phyloP scores from a whole-genome alignment of 2,329 filamentous ascomycete genomes.

The Pseudogymnoascus sp. region DNA sequence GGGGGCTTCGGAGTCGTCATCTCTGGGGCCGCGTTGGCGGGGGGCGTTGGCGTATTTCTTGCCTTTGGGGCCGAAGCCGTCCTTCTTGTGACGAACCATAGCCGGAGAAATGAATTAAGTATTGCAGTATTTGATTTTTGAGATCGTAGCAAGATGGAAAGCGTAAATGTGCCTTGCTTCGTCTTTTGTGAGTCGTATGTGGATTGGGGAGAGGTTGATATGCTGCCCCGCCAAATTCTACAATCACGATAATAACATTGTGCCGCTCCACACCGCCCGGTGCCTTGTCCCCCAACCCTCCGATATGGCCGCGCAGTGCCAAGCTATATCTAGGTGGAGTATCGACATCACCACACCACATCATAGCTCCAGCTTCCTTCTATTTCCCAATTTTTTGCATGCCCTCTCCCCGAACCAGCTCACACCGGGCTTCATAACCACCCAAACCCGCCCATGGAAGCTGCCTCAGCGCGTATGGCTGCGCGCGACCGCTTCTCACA shows the following conservation, averaged over 20 bases:
- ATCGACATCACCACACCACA: slow-evolving; percentile 10
- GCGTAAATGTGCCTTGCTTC: background rate
- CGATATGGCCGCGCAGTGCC: background rate
- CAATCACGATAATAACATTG: background rate
- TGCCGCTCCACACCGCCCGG: background rate
- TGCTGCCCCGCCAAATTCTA: slow-evolving; percentile 6
- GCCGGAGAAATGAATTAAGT: background rate
- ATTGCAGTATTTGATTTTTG: background rate
- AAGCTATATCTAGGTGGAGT: slow-evolving; percentile 1
- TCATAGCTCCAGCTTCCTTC: slow-evolving; percentile 8
- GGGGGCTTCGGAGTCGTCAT: slow-evolving; percentile 33
- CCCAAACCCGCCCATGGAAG: slow-evolving; percentile 60
- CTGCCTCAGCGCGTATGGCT: slow-evolving; percentile 89
- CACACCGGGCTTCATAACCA: slow-evolving; percentile 7
- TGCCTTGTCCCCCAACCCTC: background rate
- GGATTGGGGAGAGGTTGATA: background rate
- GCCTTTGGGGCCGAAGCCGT: slow-evolving; percentile 58
- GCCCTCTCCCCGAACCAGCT: background rate
- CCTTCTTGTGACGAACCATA: slow-evolving; percentile 97
- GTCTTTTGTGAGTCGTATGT: background rate
- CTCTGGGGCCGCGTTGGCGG: slow-evolving; percentile 46
- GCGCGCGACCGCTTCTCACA: slow-evolving; percentile 88
- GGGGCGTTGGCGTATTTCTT: slow-evolving; percentile 60
- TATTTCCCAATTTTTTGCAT: background rate
- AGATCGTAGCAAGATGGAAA: background rate